Evolutionary conservation across 768 basidiomycete genomes (phyloP), one percentile per base, ranked within the genome.

Genomic region (Rhodotorula sphaerocarpa): DNA sequence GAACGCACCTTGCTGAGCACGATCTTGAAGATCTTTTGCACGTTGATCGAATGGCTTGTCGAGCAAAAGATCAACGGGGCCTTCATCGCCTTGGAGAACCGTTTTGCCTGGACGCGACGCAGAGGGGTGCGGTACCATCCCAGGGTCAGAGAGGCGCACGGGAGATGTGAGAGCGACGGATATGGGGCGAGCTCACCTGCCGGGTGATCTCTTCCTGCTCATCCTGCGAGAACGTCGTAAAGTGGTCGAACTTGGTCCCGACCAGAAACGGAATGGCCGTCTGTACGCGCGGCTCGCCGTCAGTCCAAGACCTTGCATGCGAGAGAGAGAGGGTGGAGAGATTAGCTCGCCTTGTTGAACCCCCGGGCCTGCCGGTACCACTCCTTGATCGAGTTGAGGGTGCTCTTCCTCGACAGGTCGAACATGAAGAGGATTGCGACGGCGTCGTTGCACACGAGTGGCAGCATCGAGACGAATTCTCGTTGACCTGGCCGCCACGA

Each of bases 391-490:
- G 90, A 93, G 77, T 97, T 97, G 66, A 99, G 77, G 46, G 95
- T 99, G 63, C 88, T 89, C 77, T 97, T 97, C 70, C 95, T 84
- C 62, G 90, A 90, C 50, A 99, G 82, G 79, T 99, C 95, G 75
- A 99, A 99, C 95, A 97, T 97, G 84, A 97, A 99, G 50, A 99
- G 80, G 73, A 99, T 93, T 44, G 95, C 95, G 61, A 97, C 92
- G n/a, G 95, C 93, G 71, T 97, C 93, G 74, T 96, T 97, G 78
- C 91, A 96, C 11, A 67, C 63, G 39, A 71, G 50, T 9, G 61
- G 70, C 14, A 69, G 56, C 67, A 69, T 69, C 30, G 63, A 63
- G 27, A 99, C 95, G 76, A 99, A 99, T 77, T 99, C 95, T 56
- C 93, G 82, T 75, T 99, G 93, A n/a, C 36, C 36, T 39, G 36